These are phyloP conservation scores for Ceratobasidium sp. DNA, from an alignment of 1,284 basidiomycete species.

Conservation along the genomic window DNA sequence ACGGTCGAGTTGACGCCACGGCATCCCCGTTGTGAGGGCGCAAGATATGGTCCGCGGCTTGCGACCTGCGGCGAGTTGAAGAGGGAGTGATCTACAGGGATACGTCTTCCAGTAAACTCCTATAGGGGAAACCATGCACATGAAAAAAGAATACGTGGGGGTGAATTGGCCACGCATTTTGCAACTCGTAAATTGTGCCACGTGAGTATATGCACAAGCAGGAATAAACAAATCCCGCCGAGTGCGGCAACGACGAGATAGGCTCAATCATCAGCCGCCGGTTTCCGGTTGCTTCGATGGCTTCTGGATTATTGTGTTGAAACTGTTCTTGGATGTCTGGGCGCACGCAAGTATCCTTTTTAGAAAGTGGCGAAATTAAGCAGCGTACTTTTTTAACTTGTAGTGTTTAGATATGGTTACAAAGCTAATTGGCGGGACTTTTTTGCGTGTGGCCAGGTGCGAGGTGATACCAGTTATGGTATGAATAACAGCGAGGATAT, in stretches of 20 bases:
- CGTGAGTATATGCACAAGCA: background rate
- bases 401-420: background rate
- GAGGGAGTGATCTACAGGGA: background rate
- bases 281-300: background rate
- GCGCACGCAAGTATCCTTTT: background rate
- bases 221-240: constrained; percentile 7
- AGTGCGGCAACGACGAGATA: background rate
- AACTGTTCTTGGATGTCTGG: background rate
- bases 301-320: background rate
- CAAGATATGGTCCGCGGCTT: background rate
- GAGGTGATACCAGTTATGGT: background rate
- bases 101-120: background rate
- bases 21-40: background rate
- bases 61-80: background rate
- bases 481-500: background rate
- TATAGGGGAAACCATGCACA: background rate
- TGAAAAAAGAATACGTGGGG: background rate
- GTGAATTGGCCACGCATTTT: background rate
- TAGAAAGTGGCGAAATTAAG: background rate
- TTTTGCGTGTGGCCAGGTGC: background rate
- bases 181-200: background rate
- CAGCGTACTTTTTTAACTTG: background rate
- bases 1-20: constrained; percentile 19
- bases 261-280: background rate
- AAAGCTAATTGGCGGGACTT: background rate